Evolutionary conservation across 2,329 filamentous ascomycete genomes (phyloP), one percentile per base, ranked within the genome.

Genomic region (Cephalotrichum gorgonifer): DNA sequence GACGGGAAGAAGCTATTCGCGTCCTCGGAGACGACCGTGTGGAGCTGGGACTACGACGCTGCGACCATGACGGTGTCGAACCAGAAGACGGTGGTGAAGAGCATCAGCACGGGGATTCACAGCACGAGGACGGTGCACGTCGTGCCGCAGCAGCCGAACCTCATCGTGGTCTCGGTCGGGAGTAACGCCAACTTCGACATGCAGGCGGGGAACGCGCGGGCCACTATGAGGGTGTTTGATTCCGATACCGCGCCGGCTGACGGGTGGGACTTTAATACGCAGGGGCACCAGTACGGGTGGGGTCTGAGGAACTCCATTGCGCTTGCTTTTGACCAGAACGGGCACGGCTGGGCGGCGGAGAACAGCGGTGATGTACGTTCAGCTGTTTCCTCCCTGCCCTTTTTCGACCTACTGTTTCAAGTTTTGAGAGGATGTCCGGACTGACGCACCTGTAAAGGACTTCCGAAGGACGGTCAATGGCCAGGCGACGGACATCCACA

Each of bases 291-390:
- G 25, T 61, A 66, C 20, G 67, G 62, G 0, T 70, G 67, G 42
- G 68, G 68, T 1, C 62, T 85, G 44, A 69, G 81, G 6, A 85
- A 85, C 60, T 78, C 79, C 26, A 78, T 83, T 17, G 81, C 79
- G 8, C 66, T 84, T 28, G 73, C 67, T 6, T 74, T 76, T 44
- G 70, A 81, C 52, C 64, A 63, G 6, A 63, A 58, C 35, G 58
- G 26, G 8, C 58, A 62, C 5, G 60, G 66, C 11, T 69, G 81
- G 83, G 64, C 81, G 71, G 62, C 77, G 1, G 64, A 67, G 54
- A 65, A 65, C 51, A 64, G 72, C 47, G 76, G 74, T 14, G 78
- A 84, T 59, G 48, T 50, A 28, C 12, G 48, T 44, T 25, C 14
- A n/a, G n/a, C n/a, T n/a, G n/a, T n/a, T n/a, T n/a, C n/a, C n/a